Evolutionary conservation across 2,329 filamentous ascomycete species (phyloP).

Genomic region (Fonsecaea nubica): DNA sequence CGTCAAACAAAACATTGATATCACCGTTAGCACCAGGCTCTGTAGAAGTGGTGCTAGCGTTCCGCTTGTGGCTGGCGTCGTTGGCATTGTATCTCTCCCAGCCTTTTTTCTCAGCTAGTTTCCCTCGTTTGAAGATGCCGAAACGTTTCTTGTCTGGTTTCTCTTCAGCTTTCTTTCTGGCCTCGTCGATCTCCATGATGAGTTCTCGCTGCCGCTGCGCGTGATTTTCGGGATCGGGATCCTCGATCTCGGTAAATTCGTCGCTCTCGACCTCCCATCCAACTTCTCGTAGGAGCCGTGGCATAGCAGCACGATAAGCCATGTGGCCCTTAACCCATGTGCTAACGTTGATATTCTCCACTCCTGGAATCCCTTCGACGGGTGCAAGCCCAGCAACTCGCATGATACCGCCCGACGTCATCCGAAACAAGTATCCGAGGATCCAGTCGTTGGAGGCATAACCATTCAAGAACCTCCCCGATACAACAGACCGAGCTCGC

Average conservation of each 20-base stretch:
- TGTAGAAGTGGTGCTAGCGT: slow-evolving; percentile 8
- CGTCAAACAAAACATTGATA: slow-evolving; percentile 79
- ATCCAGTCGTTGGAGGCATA: slow-evolving; percentile 98
- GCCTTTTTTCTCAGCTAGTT: slow-evolving; percentile 72
- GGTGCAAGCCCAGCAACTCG: slow-evolving; percentile 82
- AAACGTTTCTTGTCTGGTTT: slow-evolving; percentile 76
- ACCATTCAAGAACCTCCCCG: slow-evolving; percentile 92
- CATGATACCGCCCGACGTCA: slow-evolving; percentile 90
- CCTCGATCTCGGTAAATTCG: slow-evolving; percentile 95
- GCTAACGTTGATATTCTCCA: slow-evolving; percentile 91
- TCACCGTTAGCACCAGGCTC: slow-evolving; percentile 53
- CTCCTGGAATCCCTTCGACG: slow-evolving; percentile 74
- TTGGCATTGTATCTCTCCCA: slow-evolving; percentile 92
- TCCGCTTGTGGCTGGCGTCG: slow-evolving; percentile 21
- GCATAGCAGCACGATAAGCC: slow-evolving; percentile 95
- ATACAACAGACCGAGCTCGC: slow-evolving; percentile 78
- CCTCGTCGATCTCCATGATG: slow-evolving; percentile 96
- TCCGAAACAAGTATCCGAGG: slow-evolving; percentile 89
- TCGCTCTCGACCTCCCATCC: slow-evolving; percentile 92
- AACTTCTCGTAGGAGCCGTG: slow-evolving; percentile 80
- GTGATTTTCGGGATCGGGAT: slow-evolving; percentile 95
- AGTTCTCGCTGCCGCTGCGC: slow-evolving; percentile 84
- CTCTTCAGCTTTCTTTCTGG: slow-evolving; percentile 81
- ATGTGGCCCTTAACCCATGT: slow-evolving; percentile 89
- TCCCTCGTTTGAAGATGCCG: slow-evolving; percentile 81